Evolutionary conservation across 2,329 filamentous ascomycete species (phyloP).

Genomic region (Ceratocystis harringtonii): DNA sequence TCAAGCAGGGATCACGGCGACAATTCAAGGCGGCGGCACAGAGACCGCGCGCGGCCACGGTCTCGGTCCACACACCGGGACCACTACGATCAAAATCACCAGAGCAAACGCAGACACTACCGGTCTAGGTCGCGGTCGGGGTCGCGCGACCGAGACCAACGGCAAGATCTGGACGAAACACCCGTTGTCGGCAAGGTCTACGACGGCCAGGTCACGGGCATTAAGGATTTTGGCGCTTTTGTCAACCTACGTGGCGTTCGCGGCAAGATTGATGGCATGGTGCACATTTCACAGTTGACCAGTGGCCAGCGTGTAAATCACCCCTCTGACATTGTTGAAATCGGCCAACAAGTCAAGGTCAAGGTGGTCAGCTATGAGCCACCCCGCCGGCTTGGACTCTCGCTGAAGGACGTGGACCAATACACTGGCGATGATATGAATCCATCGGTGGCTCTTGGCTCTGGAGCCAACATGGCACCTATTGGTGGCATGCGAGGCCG

Average conservation of each 20-base stretch:
- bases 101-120: constrained; percentile 22
- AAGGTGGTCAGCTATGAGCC: constrained; percentile 83
- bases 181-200: constrained; percentile 81
- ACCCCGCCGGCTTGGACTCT: constrained; percentile 58
- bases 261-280: constrained; percentile 81
- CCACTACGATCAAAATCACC: constrained; percentile 19
- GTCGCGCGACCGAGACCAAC: constrained; percentile 21
- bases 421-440: constrained; percentile 68
- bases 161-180: constrained; percentile 55
- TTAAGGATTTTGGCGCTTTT: constrained; percentile 94
- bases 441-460: constrained; percentile 62
- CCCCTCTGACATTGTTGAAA: constrained; percentile 70
- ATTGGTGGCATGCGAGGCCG: constrained; percentile 47
- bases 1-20: constrained; percentile 25
- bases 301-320: constrained; percentile 79
- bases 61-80: constrained; percentile 19
- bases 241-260: constrained; percentile 78
- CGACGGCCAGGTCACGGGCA: constrained; percentile 71
- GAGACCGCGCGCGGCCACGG: constrained; percentile 29
- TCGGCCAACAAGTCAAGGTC: constrained; percentile 75
- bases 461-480: constrained; percentile 78
- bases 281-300: constrained; percentile 81
- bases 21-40: constrained; percentile 40
- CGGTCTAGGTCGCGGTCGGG: constrained; percentile 26
- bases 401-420: constrained; percentile 97